phyloP scores from a whole-genome alignment of 164 flowering plant genomes.

The Vitis riparia region DNA sequence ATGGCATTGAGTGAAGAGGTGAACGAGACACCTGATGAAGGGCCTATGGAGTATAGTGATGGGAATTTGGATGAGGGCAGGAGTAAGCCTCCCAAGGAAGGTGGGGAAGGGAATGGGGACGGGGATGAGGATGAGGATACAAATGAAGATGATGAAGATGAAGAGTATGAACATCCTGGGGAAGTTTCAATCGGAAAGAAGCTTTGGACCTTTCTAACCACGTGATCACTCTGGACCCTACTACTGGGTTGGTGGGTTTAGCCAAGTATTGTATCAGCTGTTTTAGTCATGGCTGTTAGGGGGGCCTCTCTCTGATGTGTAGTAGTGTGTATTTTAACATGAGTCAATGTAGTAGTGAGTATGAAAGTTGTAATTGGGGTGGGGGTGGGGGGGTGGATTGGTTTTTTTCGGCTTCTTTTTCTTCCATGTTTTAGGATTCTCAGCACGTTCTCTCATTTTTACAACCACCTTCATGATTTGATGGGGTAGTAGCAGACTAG shows the following conservation, averaged over 20 bases:
- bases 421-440: no score
- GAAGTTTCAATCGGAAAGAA: conserved; percentile 68
- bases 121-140: conserved; percentile 19
- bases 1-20: conserved; percentile 54
- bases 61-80: conserved; percentile 20
- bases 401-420: no score
- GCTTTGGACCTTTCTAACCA: conserved; percentile 67
- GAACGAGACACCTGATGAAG: conserved; percentile 38
- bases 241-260: background rate
- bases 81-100: conserved; percentile 27
- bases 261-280: background rate
- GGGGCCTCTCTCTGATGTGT: conserved; percentile 10
- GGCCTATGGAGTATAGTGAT: conserved; percentile 17
- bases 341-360: conserved; percentile 11
- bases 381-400: background rate
- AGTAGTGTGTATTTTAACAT: conserved; percentile 24
- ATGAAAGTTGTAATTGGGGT: background rate
- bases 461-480: no score
- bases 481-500: no score
- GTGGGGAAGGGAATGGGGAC: conserved; percentile 21
- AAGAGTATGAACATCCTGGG: conserved; percentile 48
- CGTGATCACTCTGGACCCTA: conserved; percentile 21
- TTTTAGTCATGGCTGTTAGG: conserved; percentile 15
- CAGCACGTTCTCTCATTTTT: no score
- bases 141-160: conserved; percentile 22